Evolutionary conservation across 2,329 filamentous ascomycete genomes (phyloP), one percentile per base, ranked within the genome.

Genomic region (Grosmannia clavigera): DNA sequence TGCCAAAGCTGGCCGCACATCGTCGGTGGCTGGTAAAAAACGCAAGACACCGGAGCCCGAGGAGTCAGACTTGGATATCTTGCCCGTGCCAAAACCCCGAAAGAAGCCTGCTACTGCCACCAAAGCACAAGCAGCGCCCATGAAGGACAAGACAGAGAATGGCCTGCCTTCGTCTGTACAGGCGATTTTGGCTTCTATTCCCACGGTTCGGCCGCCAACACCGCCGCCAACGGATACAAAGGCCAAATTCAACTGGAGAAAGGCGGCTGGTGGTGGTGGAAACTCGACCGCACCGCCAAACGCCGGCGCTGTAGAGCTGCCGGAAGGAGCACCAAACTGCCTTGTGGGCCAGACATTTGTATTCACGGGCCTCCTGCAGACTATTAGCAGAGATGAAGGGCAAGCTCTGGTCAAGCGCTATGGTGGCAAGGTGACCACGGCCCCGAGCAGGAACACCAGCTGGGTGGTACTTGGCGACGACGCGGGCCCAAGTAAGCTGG

Each of bases 381-480:
- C 82, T 0, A 81, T 97, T 60, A 85, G 88, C 53, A 85, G 94
- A 62, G 91, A 95, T 6, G 91, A 96, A 67, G 92, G 84, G 1
- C 86, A 92, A 65, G 85, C 82, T 52, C 77, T 99, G 22, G 90
- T 97, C 60, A 99, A 99, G 72, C 84, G 86, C 63, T 95, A 96
- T 70, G 95, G 94, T 51, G 94, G 94, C 58, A 97, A 96, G 73
- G 85, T 96, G 29, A 95, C 87, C 11, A 79, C 78, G 11, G 86
- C 84, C 5, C 94, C 95, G 25, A 97, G 92, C 70, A 88, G 86
- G 68, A 97, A 96, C 73, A 99, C 95, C 0, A 94, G 82, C 68
- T 99, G 90, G 69, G 91, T 99, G 54, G 89, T 99, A 19, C 80
- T 99, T 3, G 94, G 94, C 52, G 81, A 81, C 31, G 94, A 97